Base-by-base conservation (phyloP, 257 asterid genomes). In the Solanum chiquidenum region DNA sequence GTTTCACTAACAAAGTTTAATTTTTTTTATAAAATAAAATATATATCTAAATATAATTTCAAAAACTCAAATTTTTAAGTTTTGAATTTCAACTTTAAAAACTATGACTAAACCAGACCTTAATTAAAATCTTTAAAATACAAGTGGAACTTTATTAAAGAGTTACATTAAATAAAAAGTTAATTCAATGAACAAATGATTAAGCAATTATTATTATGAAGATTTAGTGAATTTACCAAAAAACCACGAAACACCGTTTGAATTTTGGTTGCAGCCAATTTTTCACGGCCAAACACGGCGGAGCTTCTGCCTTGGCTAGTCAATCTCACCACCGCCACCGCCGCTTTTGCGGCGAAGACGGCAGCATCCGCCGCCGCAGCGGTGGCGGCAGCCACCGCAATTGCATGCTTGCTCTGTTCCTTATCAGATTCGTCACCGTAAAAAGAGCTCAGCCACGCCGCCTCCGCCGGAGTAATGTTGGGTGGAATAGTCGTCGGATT, bases 351-450 rank as follows among this genome's bases (percentile, higher is more conserved):
- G 1, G 98, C 98, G 0, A 96, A 98, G 0, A 93, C 94, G 20
- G 98, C 99, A 0, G 98, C 98, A 49, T 95, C 98, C 1, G 98
- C 99, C 0, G 98, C 99, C 0, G 98, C 98, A 0, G 99, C 99
- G 0, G 98, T 94, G 58, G 98, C 98, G 1, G 99, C 96, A 25
- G 98, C 99, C 46, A 95, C 98, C 27, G 98, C 99, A 6, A 96
- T 94, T 10, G 98, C 99, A 89, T 95, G 98, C 89, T 93, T 95
- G 95, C 83, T 96, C 88, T 91, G 98, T 85, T 94, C 96, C 87
- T 82, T 91, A 44, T 94, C 95, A 6, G 91, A 20, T 5, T 88
- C 83, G 20, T 38, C 89, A 35, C 25, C 23, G 88, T 92, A 94
- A 87, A 94, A 94, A 4, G 96, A 95, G 55, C 90, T 91, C 58